Base-by-base conservation (phyloP, 2,329 filamentous ascomycete genomes). In the Colletotrichum sp. region DNA sequence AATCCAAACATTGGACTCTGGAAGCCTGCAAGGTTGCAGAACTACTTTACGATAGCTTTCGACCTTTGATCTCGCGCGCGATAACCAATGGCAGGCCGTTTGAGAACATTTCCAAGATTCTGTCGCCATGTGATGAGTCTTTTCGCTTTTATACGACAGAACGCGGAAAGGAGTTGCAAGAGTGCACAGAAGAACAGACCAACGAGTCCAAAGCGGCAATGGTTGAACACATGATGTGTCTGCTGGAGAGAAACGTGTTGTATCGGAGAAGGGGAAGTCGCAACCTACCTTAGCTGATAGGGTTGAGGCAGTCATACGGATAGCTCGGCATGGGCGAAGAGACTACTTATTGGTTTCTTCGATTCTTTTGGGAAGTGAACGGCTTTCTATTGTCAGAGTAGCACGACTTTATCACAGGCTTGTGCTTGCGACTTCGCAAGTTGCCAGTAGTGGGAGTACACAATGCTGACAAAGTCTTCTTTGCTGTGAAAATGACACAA, bases 111-210 rank as follows among this genome's bases (percentile, higher is more conserved):
- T 13, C 11, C 19, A 49, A 49, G 19, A 49, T 49, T 49, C n/a
- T 49, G 44, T 0, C 6, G 0, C 44, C 44, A 49, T 3, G 44
- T 13, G 3, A 49, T 22, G 44, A 49, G n/a, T 0, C 19, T n/a
- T 49, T 49, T 49, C n/a, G n/a, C 44, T 8, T n/a, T 22, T 49
- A 22, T 0, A 22, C 0, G 6, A 1, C 3, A 7, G n/a, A 49
- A 22, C 19, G 19, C 11, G 44, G 3, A 22, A 3, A n/a, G 44
- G 1, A 3, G 2, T 12, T 49, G n/a, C 19, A 49, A 0, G 19
- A 22, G 44, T 49, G 2, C 3, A 49, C 44, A 4, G 11, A 49
- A 22, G 44, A 49, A 49, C 44, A 49, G 9, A 19, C 19, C 44
- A 4, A 22, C 9, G 44, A 49, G n/a, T 19, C 44, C 44, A n/a